Evolutionary conservation across 2,329 filamentous ascomycete species (phyloP).

Genomic region (Colletotrichum tabaci): DNA sequence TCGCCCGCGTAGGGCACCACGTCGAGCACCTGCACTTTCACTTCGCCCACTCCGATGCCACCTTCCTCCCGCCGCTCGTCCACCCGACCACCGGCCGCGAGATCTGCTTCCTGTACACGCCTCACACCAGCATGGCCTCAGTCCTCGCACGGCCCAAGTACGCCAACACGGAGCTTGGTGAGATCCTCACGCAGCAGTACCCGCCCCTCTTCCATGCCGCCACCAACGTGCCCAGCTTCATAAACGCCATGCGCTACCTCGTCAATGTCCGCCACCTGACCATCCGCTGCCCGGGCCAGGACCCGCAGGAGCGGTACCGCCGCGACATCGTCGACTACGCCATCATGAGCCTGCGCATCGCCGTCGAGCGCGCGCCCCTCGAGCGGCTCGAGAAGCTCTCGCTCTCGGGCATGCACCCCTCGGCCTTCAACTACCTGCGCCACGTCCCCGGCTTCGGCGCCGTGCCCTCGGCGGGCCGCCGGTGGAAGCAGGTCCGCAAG

Average conservation of each 20-base stretch:
- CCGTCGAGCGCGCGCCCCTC: slow-evolving; percentile 81
- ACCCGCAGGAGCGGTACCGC: slow-evolving; percentile 78
- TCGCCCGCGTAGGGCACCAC: slow-evolving; percentile 83
- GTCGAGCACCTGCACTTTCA: slow-evolving; percentile 84
- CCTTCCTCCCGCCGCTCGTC: slow-evolving; percentile 87
- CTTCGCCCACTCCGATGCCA: slow-evolving; percentile 82
- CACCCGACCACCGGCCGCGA: slow-evolving; percentile 84
- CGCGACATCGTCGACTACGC: slow-evolving; percentile 89
- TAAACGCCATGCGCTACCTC: slow-evolving; percentile 79
- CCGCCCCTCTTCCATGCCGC: slow-evolving; percentile 91
- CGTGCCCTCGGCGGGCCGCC: slow-evolving; percentile 77
- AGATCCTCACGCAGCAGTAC: slow-evolving; percentile 88
- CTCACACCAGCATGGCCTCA: slow-evolving; percentile 76
- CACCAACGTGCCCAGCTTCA: slow-evolving; percentile 88
- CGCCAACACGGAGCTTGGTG: slow-evolving; percentile 82
- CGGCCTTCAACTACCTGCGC: slow-evolving; percentile 83
- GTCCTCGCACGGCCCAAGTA: slow-evolving; percentile 81
- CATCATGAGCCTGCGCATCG: slow-evolving; percentile 87
- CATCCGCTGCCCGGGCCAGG: slow-evolving; percentile 82
- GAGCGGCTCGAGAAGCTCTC: slow-evolving; percentile 78
- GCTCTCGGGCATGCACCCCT: slow-evolving; percentile 80
- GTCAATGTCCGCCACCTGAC: slow-evolving; percentile 81
- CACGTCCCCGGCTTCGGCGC: slow-evolving; percentile 82
- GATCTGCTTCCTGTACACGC: slow-evolving; percentile 85
- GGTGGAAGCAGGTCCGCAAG: slow-evolving; percentile 84